Evolutionary conservation across 352 stramenopile genomes (phyloP).

Genomic region (Halophytophthora batemanensis): DNA sequence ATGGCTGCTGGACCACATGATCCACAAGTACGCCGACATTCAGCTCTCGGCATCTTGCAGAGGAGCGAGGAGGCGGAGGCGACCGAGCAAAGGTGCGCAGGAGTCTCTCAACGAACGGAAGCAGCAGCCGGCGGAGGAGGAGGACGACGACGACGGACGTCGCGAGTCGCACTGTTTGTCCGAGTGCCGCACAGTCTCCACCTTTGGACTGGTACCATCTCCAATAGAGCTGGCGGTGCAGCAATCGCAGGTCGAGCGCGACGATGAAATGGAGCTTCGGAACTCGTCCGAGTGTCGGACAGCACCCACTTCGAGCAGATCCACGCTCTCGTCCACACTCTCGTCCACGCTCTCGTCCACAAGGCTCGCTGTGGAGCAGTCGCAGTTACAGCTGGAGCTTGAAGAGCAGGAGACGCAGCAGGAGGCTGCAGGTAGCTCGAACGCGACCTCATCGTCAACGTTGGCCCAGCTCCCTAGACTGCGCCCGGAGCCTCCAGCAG

Average conservation of each 20-base stretch:
- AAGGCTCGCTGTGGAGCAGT: too few species aligned
- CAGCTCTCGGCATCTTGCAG: constrained; percentile 14
- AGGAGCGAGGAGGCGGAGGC: constrained; percentile 15
- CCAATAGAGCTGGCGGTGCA: constrained; percentile 6
- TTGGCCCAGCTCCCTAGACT: constrained; percentile 17
- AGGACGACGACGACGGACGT: constrained; percentile 1
- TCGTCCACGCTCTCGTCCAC: too few species aligned
- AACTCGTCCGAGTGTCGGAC: constrained; percentile 4
- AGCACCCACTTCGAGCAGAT: not conserved
- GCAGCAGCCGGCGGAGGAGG: constrained; percentile 9
- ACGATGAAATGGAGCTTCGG: constrained; percentile 12
- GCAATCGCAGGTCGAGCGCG: not conserved
- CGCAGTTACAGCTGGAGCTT: too few species aligned
- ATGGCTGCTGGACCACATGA: constrained; percentile 34
- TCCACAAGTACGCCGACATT: constrained; percentile 32
- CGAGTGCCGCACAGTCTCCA: constrained; percentile 8
- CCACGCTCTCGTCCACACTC: too few species aligned
- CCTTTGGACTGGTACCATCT: constrained; percentile 3
- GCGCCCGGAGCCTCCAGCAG: constrained; percentile 11
- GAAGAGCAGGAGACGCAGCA: too few species aligned
- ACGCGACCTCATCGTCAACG: constrained; percentile 4
- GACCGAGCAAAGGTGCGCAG: constrained; percentile 6
- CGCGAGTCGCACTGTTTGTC: constrained; percentile 3
- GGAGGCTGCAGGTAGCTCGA: too few species aligned
- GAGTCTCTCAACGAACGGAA: constrained; percentile 6